Evolutionary conservation across 352 stramenopile genomes (phyloP), one percentile per base, ranked within the genome.

Genomic region (Saprolegnia diclina): DNA sequence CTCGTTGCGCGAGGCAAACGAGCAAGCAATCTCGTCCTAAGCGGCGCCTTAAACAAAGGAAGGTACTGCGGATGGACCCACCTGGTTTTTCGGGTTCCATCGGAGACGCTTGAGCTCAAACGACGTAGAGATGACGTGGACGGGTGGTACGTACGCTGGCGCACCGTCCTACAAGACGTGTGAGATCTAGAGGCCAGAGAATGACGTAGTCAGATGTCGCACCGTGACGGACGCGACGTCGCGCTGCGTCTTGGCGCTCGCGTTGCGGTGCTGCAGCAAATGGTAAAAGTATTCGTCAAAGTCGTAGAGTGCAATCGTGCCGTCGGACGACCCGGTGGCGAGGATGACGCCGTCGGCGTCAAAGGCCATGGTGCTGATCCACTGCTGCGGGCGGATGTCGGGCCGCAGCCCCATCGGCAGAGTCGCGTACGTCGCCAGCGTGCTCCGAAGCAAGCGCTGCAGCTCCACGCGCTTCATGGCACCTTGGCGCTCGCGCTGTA

Each of bases 231-330:
- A 24, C 5, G 14, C n/a, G 46, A 52, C 46, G 37, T 22, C 19
- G 4, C 13, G 13, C 42, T n/a, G 13, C 18, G 42, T n/a, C 18
- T 67, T 67, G 21, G 63, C 19, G 9, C 18, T 45, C 42, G 21
- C 9, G 37, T 69, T 69, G 24, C 45, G 46, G 21, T 61, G 26
- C 53, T 26, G 16, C 14, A 62, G 21, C 19, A 69, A 22, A 6
- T 73, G 78, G 57, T 89, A 74, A 32, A 85, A 89, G 37, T 88
- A 73, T 54, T 90, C 83, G 71, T 93, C 85, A 66, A 89, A 93
- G 71, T 93, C 85, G 69, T 83, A 93, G 29, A 93, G 72, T 5
- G 83, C 81, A 18, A 93, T 73, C 45, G 87, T 76, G 26, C 85
- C 85, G 54, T 88, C 88, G 19, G 80, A 90, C 19, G 82, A 77